A percentile compares a stretch with the other conserved stretches of the same genome.
Evolutionary conservation across 2,329 filamentous ascomycete species (phyloP).

Genomic region (Epichloe festucae): DNA sequence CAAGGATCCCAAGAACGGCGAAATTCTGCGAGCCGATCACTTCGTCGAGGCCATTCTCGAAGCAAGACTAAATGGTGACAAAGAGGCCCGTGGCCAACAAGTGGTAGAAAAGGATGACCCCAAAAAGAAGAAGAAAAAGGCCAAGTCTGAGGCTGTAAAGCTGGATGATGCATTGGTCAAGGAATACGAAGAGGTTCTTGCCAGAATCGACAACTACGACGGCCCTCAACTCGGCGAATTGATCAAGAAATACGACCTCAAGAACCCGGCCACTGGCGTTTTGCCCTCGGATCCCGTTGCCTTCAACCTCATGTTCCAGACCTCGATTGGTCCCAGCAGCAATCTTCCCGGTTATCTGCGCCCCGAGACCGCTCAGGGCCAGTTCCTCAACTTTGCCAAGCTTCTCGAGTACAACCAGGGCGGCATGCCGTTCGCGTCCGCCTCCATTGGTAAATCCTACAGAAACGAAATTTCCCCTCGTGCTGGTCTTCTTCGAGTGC

Average conservation of each 20-base stretch:
- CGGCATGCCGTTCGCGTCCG: conserved; percentile 92
- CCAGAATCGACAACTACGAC: conserved; percentile 89
- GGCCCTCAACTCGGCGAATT: conserved; percentile 75
- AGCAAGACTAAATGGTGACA: conserved; percentile 74
- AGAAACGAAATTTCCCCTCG: conserved; percentile 95
- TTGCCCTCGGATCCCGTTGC: conserved; percentile 69
- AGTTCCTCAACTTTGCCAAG: conserved; percentile 95
- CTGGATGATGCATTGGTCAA: conserved; percentile 74
- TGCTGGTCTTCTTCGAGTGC: conserved; percentile 79
- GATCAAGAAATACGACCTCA: conserved; percentile 84
- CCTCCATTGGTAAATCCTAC: conserved; percentile 95
- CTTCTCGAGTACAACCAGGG: conserved; percentile 93
- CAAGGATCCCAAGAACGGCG: conserved; percentile 94
- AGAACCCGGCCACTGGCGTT: conserved; percentile 68
- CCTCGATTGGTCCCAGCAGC: conserved; percentile 82
- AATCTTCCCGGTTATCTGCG: conserved; percentile 76
- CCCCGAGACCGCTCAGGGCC: conserved; percentile 93
- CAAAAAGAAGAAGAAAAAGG: conserved; percentile 83
- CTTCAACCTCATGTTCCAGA: conserved; percentile 99
- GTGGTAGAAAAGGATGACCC: conserved; percentile 60
- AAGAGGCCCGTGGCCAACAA: conserved; percentile 78
- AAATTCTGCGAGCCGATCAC: conserved; percentile 93
- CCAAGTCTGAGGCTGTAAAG: conserved; percentile 66
- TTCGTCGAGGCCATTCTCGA: conserved; percentile 92
- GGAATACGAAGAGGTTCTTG: conserved; percentile 85